Evolutionary conservation across 176 grass and related monocot species (phyloP).

Genomic region (Ensete ventricosum): DNA sequence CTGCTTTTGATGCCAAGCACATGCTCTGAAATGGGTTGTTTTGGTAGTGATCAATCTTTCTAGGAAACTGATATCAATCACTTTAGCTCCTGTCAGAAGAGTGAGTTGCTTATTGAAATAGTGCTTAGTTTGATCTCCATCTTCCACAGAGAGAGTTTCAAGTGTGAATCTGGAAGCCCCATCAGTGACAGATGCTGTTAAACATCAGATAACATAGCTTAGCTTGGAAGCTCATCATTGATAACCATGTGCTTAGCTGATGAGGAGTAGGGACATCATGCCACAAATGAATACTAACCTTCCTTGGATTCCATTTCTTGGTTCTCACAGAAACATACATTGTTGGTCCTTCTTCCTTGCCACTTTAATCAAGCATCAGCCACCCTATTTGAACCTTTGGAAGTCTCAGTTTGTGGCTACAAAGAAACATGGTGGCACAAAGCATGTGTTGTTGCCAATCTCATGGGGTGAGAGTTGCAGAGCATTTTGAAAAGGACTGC

Average conservation of each 20-base stretch:
- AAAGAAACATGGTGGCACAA: not conserved
- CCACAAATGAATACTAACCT: not conserved
- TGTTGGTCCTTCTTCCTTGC: too few species aligned
- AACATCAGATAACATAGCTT: not conserved
- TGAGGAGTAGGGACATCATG: not conserved
- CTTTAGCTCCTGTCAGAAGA: not conserved
- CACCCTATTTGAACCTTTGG: not conserved
- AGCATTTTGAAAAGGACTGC: conserved; percentile 10
- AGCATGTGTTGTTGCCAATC: not conserved
- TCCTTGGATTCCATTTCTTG: not conserved
- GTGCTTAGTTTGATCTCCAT: not conserved
- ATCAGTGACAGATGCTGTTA: not conserved
- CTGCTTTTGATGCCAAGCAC: conserved; percentile 2
- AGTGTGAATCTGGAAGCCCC: not conserved
- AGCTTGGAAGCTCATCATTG: conserved; percentile 1
- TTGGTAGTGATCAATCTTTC: not conserved
- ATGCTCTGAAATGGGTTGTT: not conserved
- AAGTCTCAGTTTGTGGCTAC: not conserved
- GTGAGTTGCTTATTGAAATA: not conserved
- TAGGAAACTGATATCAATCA: not conserved
- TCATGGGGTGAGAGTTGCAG: not conserved
- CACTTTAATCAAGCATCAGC: not conserved
- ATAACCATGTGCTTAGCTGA: not conserved
- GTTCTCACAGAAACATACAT: not conserved
- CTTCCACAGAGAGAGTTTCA: not conserved